Evolutionary conservation across 2,329 filamentous ascomycete genomes (phyloP), one percentile per base, ranked within the genome.

Genomic region (Mariannaea elegans): DNA sequence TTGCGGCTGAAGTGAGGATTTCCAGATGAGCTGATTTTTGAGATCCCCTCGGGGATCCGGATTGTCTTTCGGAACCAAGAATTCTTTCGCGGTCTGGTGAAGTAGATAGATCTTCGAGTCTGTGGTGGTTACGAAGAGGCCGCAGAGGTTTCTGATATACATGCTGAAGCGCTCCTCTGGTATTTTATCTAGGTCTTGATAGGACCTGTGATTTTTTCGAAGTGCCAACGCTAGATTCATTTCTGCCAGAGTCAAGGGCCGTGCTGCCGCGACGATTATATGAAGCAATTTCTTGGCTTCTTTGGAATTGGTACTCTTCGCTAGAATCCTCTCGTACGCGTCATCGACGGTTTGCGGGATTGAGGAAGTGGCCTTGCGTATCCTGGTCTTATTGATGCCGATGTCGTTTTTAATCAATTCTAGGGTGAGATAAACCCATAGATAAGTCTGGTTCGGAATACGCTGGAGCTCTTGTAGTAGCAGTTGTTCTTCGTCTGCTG

Each of bases 301-400:
- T 14, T 23, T 4, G 3, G 10, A 2, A 32, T 68, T 45, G 2
- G 10, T 16, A 44, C 61, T 69, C 56, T 62, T 67, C 1, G 24
- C 21, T 7, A 73, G 45, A 16, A 73, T 71, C 36, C 49, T 69
- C 2, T 72, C 59, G 39, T 73, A 73, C 27, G 69, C 70, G 2
- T 68, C 61, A 14, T 73, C 59, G 2, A 73, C 56, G 3, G 57
- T 67, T 24, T 38, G 14, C 1, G 69, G 70, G 3, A 73, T 56
- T 7, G 34, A 12, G 3, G 32, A 52, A 27, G 58, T 62, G n/a
- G 47, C 23, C 7, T 54, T 16, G 7, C 10, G 21, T 56, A 69
- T 58, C 16, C 47, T 50, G 2, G 3, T 12, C 18, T 51, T 57
- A 14, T 50, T 48, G 16, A 66, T 49, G 13, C 41, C 21, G 32